Evolutionary conservation across 2,329 filamentous ascomycete genomes (phyloP).

Genomic region (Ophiocordyceps camponoti-saundersi): DNA sequence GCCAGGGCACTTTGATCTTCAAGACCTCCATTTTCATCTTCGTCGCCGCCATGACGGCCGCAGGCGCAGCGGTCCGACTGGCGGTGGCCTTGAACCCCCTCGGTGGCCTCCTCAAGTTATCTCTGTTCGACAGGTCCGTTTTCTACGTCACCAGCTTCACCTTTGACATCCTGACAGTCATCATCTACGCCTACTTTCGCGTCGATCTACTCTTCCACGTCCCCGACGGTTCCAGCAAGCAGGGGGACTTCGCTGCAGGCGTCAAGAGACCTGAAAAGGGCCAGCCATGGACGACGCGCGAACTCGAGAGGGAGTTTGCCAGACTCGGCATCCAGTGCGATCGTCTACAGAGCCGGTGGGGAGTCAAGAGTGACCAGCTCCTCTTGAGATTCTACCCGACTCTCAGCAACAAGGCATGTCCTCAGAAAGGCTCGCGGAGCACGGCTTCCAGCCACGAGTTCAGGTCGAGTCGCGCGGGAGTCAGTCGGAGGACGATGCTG

Average conservation of each 20-base stretch:
- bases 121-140: slow-evolving; percentile 13
- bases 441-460: too few relatives aligned
- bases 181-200: slow-evolving; percentile 10
- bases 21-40: slow-evolving; percentile 13
- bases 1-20: slow-evolving; percentile 10
- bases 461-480: too few relatives aligned
- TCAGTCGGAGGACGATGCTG: too few relatives aligned
- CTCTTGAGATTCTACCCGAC: too few relatives aligned
- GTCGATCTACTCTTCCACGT: slow-evolving; percentile 14
- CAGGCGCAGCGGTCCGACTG: slow-evolving; percentile 8
- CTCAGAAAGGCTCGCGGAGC: too few relatives aligned
- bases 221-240: slow-evolving; percentile 9
- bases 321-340: too few relatives aligned
- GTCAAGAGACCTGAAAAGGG: too few relatives aligned
- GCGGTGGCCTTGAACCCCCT: slow-evolving; percentile 8
- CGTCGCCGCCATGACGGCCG: slow-evolving; percentile 4
- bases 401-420: too few relatives aligned
- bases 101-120: slow-evolving; percentile 3
- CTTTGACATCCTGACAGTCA: slow-evolving; percentile 3
- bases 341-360: too few relatives aligned
- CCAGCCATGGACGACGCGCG: too few relatives aligned
- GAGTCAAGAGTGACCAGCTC: too few relatives aligned
- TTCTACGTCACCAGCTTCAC: slow-evolving; percentile 19
- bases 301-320: too few relatives aligned
- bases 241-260: neutral